Evolutionary conservation across 1,284 basidiomycete species (phyloP).

Genomic region (Cutaneotrichosporon sp.): DNA sequence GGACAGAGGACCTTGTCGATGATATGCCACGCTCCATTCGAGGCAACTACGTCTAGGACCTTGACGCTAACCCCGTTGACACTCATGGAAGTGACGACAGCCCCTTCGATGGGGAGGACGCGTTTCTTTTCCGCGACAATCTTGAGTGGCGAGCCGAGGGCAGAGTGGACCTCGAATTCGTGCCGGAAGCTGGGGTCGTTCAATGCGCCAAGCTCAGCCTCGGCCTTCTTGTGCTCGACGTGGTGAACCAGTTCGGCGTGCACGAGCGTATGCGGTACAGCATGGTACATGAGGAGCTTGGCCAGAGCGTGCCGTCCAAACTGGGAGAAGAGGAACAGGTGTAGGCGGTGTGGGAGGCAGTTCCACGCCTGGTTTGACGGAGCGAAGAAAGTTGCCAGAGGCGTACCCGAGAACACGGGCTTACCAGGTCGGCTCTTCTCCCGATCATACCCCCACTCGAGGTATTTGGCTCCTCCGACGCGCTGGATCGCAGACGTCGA

Average conservation of each 20-base stretch:
- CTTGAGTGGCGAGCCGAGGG: slow-evolving; percentile 59
- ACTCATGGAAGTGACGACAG: slow-evolving; percentile 55
- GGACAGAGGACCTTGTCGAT: slow-evolving; percentile 61
- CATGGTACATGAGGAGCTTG: slow-evolving; percentile 68
- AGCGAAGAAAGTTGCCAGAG: slow-evolving; percentile 64
- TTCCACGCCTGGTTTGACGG: slow-evolving; percentile 66
- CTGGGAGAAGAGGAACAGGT: slow-evolving; percentile 67
- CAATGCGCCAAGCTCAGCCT: slow-evolving; percentile 24
- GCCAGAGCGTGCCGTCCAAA: slow-evolving; percentile 61
- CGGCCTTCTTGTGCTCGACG: slow-evolving; percentile 22
- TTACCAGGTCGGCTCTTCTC: slow-evolving; percentile 50
- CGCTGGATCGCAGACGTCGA: slow-evolving; percentile 64
- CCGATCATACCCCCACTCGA: slow-evolving; percentile 56
- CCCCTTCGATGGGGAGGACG: slow-evolving; percentile 49
- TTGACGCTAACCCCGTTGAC: slow-evolving; percentile 60
- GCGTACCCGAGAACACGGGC: slow-evolving; percentile 56
- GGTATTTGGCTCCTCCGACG: slow-evolving; percentile 55
- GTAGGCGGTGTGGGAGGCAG: slow-evolving; percentile 60
- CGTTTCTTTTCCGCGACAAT: slow-evolving; percentile 60
- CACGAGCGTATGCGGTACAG: slow-evolving; percentile 61
- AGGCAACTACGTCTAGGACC: slow-evolving; percentile 59
- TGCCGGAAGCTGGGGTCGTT: slow-evolving; percentile 56
- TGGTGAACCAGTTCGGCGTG: slow-evolving; percentile 59
- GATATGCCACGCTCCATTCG: slow-evolving; percentile 64
- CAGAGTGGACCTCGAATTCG: slow-evolving; percentile 58